phyloP scores from a whole-genome alignment of 495 filamentous ascomycete species.

The Podospora comata region DNA sequence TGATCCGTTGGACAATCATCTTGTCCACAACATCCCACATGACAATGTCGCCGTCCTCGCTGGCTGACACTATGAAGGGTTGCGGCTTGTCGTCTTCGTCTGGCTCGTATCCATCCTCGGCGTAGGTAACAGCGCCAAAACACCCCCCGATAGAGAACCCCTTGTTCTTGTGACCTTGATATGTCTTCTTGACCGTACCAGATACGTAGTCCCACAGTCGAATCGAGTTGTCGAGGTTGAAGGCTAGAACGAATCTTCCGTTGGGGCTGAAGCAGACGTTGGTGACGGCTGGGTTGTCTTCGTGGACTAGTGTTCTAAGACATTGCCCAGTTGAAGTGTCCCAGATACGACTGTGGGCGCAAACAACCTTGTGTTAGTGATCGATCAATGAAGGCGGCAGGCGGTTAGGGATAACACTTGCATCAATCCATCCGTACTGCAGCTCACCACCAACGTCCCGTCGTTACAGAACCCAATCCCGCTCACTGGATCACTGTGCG shows the following conservation, averaged over 20 bases:
- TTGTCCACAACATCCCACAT: slow-evolving; percentile 90
- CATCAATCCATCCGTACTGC: slow-evolving; percentile 87
- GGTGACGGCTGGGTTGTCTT: slow-evolving; percentile 91
- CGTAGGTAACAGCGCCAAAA: slow-evolving; percentile 64
- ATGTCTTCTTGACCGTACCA: slow-evolving; percentile 86
- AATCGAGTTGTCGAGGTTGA: slow-evolving; percentile 83
- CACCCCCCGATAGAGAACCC: slow-evolving; percentile 78
- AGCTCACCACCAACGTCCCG: slow-evolving; percentile 86
- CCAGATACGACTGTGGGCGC: slow-evolving; percentile 68
- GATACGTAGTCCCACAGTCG: slow-evolving; percentile 93
- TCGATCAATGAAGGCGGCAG: slow-evolving; percentile 3
- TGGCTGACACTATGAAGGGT: slow-evolving; percentile 71
- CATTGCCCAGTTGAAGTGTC: slow-evolving; percentile 95
- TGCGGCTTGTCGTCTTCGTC: slow-evolving; percentile 26
- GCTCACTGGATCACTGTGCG: slow-evolving; percentile 89
- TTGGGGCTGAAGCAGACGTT: slow-evolving; percentile 90
- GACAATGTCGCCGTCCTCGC: slow-evolving; percentile 80
- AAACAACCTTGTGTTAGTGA: slow-evolving; percentile 9
- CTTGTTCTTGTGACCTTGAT: slow-evolving; percentile 86
- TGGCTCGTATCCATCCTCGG: slow-evolving; percentile 14
- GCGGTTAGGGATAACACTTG: slow-evolving; percentile 29
- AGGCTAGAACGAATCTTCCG: slow-evolving; percentile 86
- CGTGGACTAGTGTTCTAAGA: slow-evolving; percentile 88
- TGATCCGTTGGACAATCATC: slow-evolving; percentile 67
- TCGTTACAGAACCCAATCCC: slow-evolving; percentile 92